These are phyloP conservation scores for Alopecurus myosuroides DNA, from an alignment of 176 grass and related monocot species.

Conservation along the genomic window DNA sequence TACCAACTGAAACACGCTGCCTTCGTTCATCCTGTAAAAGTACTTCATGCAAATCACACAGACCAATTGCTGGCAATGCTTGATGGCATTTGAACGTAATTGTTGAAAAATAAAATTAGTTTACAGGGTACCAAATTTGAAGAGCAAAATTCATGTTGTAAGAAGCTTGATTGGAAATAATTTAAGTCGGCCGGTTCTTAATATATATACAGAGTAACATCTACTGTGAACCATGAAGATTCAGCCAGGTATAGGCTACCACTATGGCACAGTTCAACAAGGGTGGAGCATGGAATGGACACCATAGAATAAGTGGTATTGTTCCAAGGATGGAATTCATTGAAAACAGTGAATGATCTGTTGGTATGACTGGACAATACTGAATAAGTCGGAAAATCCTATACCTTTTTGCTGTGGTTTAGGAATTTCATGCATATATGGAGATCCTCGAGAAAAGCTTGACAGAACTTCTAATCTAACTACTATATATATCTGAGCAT, in stretches of 20 bases:
- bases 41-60: background rate
- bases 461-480: background rate
- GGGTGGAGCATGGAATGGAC: background rate
- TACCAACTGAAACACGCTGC: background rate
- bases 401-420: background rate
- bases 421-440: background rate
- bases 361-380: background rate
- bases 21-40: background rate
- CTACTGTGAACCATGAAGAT: background rate
- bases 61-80: background rate
- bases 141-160: background rate
- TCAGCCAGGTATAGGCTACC: background rate
- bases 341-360: background rate
- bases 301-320: background rate
- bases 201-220: background rate
- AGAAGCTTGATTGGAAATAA: background rate
- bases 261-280: background rate
- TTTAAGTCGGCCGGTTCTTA: background rate
- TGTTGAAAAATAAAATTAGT: background rate
- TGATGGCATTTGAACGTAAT: background rate
- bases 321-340: background rate
- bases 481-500: background rate
- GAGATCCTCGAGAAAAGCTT: background rate
- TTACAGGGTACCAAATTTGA: background rate
- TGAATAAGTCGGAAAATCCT: background rate